Evolutionary conservation across 2,329 filamentous ascomycete genomes (phyloP).

Genomic region (Talaromyces sp.): DNA sequence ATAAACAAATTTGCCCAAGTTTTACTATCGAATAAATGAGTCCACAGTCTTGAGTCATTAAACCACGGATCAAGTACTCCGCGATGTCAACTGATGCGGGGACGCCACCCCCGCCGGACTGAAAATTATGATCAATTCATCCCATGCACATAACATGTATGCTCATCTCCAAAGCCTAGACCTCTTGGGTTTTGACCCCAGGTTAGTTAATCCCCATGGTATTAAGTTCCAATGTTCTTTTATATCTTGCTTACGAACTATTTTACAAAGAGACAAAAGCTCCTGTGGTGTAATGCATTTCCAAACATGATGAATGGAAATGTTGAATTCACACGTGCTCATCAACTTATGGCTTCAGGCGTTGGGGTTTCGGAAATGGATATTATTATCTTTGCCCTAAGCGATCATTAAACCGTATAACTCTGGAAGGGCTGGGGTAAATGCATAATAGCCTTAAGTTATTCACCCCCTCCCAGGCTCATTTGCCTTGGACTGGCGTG

Average conservation of each 20-base stretch:
- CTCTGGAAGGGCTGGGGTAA: not conserved
- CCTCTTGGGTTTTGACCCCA: not conserved
- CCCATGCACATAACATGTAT: too few species aligned
- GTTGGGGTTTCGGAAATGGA: not conserved
- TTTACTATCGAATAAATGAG: too few species aligned
- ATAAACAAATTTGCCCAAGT: too few species aligned
- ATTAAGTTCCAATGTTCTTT: too few species aligned
- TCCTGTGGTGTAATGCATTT: not conserved
- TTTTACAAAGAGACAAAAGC: not conserved
- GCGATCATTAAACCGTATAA: not conserved
- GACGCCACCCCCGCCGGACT: too few species aligned
- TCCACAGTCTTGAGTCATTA: too few species aligned
- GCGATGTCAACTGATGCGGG: too few species aligned
- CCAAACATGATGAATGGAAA: not conserved
- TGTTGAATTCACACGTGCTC: not conserved
- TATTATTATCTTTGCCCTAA: not conserved
- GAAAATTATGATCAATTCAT: too few species aligned
- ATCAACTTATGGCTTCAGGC: not conserved
- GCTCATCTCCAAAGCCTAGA: not conserved
- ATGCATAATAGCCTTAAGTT: not conserved
- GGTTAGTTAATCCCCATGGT: accelerated
- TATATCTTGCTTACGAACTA: too few species aligned
- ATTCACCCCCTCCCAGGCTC: not conserved
- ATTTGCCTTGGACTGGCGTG: not conserved
- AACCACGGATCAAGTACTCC: too few species aligned